These are phyloP conservation scores for Ehretia macrophylla DNA, from an alignment of 257 asterid species.

Conservation along the genomic window DNA sequence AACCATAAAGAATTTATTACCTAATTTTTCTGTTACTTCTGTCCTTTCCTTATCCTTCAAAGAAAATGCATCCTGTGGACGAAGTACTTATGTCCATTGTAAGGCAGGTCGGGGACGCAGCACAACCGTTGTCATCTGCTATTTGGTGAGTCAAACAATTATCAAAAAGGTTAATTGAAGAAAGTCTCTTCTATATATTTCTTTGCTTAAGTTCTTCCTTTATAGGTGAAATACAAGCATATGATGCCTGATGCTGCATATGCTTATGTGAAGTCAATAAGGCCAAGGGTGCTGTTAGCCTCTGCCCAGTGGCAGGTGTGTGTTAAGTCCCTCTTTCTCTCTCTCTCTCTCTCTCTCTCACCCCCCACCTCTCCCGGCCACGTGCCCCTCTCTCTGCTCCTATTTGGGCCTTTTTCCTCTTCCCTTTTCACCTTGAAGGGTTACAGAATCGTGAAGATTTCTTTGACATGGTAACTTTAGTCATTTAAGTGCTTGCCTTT, in stretches of 20 bases:
- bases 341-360: background rate
- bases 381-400: no score
- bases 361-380: background rate
- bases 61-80: slow-evolving; percentile 37
- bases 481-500: no score
- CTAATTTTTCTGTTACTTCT: background rate
- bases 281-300: slow-evolving; percentile 60
- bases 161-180: slow-evolving; percentile 8
- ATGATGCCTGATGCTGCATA: slow-evolving; percentile 63
- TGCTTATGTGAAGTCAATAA: slow-evolving; percentile 56
- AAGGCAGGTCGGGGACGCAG: slow-evolving; percentile 58
- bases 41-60: background rate
- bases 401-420: no score
- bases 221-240: slow-evolving; percentile 53
- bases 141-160: slow-evolving; percentile 33
- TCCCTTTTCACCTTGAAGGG: no score
- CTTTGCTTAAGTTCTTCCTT: slow-evolving; percentile 5
- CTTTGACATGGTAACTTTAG: no score
- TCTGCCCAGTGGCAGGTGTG: slow-evolving; percentile 56
- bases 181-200: background rate
- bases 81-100: slow-evolving; percentile 44
- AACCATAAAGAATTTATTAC: background rate
- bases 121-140: slow-evolving; percentile 47
- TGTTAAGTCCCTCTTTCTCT: background rate
- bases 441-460: no score